Base-by-base conservation (phyloP, 345 rosid genomes). In the Salix koriyanagi region DNA sequence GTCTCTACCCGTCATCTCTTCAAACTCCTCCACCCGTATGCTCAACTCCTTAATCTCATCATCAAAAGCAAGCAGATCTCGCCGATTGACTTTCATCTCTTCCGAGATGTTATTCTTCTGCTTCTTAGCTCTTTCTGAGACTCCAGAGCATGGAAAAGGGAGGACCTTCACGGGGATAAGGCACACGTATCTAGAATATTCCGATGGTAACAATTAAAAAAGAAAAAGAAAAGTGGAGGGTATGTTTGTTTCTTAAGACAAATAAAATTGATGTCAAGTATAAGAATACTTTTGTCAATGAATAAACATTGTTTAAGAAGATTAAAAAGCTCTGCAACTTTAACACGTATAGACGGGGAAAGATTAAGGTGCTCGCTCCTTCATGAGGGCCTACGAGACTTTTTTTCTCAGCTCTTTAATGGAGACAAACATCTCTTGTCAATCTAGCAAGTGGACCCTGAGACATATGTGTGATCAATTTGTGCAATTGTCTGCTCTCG, bases 151-250 rank as follows among this genome's bases (percentile, higher is more conserved):
- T 88, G 91, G 68, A 92, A 98, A 23, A 92, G 94, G 97, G 67
- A 91, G 96, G 76, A 92, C 94, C 84, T 89, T 90, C 28, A 89
- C 97, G 9, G 93, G 73, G 75, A 96, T 79, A 12, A 97, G 99
- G 84, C 85, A 25, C 67, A 19, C 96, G 46, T 12, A 10, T 42
- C 46, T 12, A 42, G 46, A 42, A 26, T 26, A 26, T 42, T 42
- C 46, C 46, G 46, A 12, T 42, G 46, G 5, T 5, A 36, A 36
- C 6, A 36, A 34, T 5, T 5, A 34, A 34, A 5, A 5, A 5
- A 34, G 6, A 34, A 34, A 34, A 5, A 4, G 30, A 30, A 34
- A 34, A 5, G 36, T 36, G 37, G 37, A 1, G 37, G 37, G 37
- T 36, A 5, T 36, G 37, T 36, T 36, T 36, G 6, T 36, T 36